phyloP scores from a whole-genome alignment of 805 yeast species.

The Candida yuanshanica region DNA sequence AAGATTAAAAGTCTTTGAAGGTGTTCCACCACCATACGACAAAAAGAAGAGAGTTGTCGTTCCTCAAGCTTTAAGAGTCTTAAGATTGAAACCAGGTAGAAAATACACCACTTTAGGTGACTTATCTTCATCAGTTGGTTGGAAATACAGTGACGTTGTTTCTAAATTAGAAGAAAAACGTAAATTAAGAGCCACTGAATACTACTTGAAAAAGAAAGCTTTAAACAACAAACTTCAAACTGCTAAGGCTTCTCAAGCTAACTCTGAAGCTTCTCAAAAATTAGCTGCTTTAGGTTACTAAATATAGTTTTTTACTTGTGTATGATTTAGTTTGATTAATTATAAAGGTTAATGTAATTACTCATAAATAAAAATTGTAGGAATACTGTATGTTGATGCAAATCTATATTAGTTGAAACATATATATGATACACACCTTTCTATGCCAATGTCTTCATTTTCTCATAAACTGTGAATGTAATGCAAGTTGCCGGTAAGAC shows the following conservation, averaged over 20 bases:
- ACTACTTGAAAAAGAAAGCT: conserved; percentile 98
- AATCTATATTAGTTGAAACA: not conserved
- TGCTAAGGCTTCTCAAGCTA: conserved; percentile 84
- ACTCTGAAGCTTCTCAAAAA: conserved; percentile 85
- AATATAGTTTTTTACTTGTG: conserved; percentile 25
- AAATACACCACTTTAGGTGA: conserved; percentile 98
- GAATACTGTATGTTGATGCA: not conserved
- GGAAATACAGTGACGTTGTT: conserved; percentile 99
- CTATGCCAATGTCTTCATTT: conserved; percentile 29
- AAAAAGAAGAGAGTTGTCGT: conserved; percentile 99
- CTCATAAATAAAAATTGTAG: not conserved
- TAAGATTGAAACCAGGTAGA: conserved; percentile 99
- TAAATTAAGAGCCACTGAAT: conserved; percentile 97
- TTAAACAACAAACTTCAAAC: conserved; percentile 85
- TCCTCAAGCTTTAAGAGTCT: conserved; percentile 98
- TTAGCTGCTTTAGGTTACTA: conserved; percentile 98
- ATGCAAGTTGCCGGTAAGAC: conserved; percentile 92
- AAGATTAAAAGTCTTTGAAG: conserved; percentile 99
- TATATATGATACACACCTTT: not conserved
- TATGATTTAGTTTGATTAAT: conserved; percentile 7
- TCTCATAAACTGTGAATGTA: conserved; percentile 83
- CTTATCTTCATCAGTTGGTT: conserved; percentile 94
- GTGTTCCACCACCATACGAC: conserved; percentile 99
- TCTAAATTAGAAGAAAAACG: conserved; percentile 98
- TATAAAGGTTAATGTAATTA: conserved; percentile 13